Evolutionary conservation across 352 stramenopile genomes (phyloP).

Genomic region (Globisporangium carolinianum): DNA sequence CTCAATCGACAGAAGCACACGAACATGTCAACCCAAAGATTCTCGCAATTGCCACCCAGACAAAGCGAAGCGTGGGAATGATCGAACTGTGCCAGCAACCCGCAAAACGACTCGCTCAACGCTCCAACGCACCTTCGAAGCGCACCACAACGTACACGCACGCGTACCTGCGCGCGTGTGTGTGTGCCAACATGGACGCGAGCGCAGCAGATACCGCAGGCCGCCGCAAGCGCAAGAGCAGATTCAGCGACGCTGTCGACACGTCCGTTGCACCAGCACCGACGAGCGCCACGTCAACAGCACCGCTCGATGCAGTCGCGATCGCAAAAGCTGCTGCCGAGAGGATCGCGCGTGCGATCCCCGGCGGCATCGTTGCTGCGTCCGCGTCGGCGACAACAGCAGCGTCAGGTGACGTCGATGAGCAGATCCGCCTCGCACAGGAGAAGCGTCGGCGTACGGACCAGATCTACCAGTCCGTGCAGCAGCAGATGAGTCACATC

Average conservation of each 20-base stretch:
- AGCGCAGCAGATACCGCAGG: not conserved
- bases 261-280: too few species aligned
- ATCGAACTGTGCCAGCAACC: too few species aligned
- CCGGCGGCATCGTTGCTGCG: constrained; percentile 12
- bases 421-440: constrained; percentile 32
- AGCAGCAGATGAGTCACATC: constrained; percentile 79
- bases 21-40: too few species aligned
- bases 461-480: constrained; percentile 80
- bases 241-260: constrained; percentile 64
- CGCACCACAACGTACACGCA: too few species aligned
- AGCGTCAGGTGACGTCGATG: constrained; percentile 19
- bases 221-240: constrained; percentile 74
- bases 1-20: too few species aligned
- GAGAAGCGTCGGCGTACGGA: constrained; percentile 63
- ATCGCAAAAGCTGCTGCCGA: constrained; percentile 62
- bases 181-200: constrained; percentile 10
- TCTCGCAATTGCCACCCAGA: too few species aligned
- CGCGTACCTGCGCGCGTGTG: too few species aligned
- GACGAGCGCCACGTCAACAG: not conserved
- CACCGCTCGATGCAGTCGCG: constrained; percentile 37
- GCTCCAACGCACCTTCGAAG: too few species aligned
- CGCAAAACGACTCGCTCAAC: too few species aligned
- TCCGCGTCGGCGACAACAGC: not conserved
- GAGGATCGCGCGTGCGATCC: constrained; percentile 67
- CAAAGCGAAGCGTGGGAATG: too few species aligned